phyloP scores from a whole-genome alignment of 2,329 filamentous ascomycete species.

The Ascochyta fabae region DNA sequence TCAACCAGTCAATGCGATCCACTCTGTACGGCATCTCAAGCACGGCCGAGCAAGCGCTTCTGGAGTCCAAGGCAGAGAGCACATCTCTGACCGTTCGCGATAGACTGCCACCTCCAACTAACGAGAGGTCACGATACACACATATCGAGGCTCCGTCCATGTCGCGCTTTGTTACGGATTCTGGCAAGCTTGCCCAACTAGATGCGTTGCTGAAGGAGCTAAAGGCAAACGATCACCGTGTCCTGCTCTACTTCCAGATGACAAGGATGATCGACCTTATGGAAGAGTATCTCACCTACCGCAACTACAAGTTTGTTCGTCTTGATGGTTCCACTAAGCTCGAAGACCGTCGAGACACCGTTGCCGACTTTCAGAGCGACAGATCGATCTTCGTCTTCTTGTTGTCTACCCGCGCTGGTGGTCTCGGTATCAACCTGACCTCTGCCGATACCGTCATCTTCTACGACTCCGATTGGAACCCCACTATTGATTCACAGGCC shows the following conservation, averaged over 20 bases:
- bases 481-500: constrained; percentile 96
- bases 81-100: constrained; percentile 67
- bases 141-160: constrained; percentile 94
- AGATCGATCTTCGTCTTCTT: constrained; percentile 98
- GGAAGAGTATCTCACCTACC: constrained; percentile 98
- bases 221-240: constrained; percentile 90
- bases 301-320: constrained; percentile 98
- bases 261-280: constrained; percentile 99
- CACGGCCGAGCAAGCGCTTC: constrained; percentile 73
- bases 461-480: constrained; percentile 99
- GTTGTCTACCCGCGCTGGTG: constrained; percentile 92
- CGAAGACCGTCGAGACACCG: constrained; percentile 94
- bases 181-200: constrained; percentile 90
- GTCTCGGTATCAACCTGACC: constrained; percentile 96
- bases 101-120: constrained; percentile 79
- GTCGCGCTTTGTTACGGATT: constrained; percentile 96
- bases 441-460: constrained; percentile 98
- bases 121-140: constrained; percentile 83
- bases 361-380: constrained; percentile 92
- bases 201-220: constrained; percentile 86
- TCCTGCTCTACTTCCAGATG: constrained; percentile 99
- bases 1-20: constrained; percentile 78
- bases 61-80: constrained; percentile 74
- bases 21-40: constrained; percentile 71
- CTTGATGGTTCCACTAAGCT: constrained; percentile 96